Evolutionary conservation across 305 asterid genomes (phyloP), one percentile per base, ranked within the genome.

Genomic region (Coffea humblotiana): DNA sequence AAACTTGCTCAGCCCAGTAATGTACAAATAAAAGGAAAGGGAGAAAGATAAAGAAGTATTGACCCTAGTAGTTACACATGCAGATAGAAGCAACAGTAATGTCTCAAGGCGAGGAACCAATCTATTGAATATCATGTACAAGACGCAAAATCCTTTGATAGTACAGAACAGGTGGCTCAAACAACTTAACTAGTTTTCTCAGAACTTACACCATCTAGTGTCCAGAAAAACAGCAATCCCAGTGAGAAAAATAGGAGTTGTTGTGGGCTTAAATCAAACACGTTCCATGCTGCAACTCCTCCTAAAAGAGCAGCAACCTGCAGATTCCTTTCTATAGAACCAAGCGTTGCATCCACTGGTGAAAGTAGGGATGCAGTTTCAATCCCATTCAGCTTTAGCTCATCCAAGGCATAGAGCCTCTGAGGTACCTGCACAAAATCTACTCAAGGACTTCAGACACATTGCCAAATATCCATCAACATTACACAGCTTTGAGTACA

Each of bases 381-480:
- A 21, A 95, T 93, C 74, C 99, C 98, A 77, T 95, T 95, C 93
- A 95, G 83, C 84, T 81, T 91, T 78, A 95, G 76, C 81, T 95
- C 99, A 87, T 95, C 99, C 84, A 92, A 83, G 3, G 97, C 87
- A 88, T 95, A 95, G 25, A 95, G 93, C 85, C 98, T 91, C 86
- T 91, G 97, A 21, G 99, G 99, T 83, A 95, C 91, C 99, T 95
- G 97, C 89, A 90, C 73, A 70, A 79, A 79, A 68, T 80, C 83
- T 79, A 88, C 79, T 78, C 71, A 32, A 76, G 43, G 32, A 78
- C 63, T 75, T 72, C 74, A 85, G 74, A 40, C 13, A 40, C 35
- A 45, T 21, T 21, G 23, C 40, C 35, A 23, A 69, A 49, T 16
- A 63, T 64, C 21, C 54, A 61, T 51, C 60, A 8, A 64, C 37